Base-by-base conservation (phyloP, 441 rosid genomes). In the Pelargonium myrrhifolium region DNA sequence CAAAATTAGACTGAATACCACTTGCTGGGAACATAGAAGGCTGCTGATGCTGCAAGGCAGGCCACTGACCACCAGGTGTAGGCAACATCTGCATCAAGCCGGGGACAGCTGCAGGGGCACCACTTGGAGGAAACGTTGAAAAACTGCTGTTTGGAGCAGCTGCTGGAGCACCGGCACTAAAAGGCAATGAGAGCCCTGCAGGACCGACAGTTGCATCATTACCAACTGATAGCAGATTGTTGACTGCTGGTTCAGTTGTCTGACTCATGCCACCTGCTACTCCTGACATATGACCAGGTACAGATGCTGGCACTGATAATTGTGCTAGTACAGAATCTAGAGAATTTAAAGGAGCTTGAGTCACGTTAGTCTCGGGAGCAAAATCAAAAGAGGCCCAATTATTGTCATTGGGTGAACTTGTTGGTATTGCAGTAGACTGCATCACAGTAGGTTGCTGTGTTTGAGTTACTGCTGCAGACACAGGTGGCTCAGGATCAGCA, bases 311-410 rank as follows among this genome's bases (percentile, higher is more conserved):
- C 66, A 78, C 79, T 11, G 91, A 70, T 71, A 94, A 80, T 77
- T 88, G 90, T 17, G 92, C 88, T 56, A 95, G 81, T 79, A 85
- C 87, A 77, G 96, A 89, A 70, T 92, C 96, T 71, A 95, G 64
- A 40, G 90, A 77, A 79, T 80, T 83, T 72, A 83, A 55, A 55
- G 88, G 78, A 60, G 88, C 65, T 69, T 83, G 95, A 59, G 95
- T 76, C 72, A 62, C 85, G 74, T 75, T 86, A 68, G 76, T 67
- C 28, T 70, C 83, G 24, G 93, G 85, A 4, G 81, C 68, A 66
- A 72, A 77, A 76, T 90, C 98, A 81, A 95, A 95, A 77, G 92
- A 89, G 20, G 98, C 97, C 98, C 99, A 92, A 61, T 92, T 89
- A 67, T 82, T 83, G 62, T 85, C 82, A 77, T 75, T 81, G 71